phyloP scores from a whole-genome alignment of 2,329 filamentous ascomycete species.

The Fusarium marasasianum region DNA sequence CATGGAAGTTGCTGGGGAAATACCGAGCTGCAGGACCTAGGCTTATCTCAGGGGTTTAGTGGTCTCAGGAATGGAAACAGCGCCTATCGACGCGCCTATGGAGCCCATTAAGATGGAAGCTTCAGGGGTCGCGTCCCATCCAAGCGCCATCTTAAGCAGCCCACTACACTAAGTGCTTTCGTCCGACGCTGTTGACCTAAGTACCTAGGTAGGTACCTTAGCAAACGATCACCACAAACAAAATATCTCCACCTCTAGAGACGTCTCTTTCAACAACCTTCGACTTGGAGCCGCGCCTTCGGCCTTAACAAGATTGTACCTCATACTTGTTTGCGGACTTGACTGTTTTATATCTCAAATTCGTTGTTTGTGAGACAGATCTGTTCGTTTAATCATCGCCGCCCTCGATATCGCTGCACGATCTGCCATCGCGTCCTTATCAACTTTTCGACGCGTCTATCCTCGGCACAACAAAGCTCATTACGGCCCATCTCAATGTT shows the following conservation, averaged over 20 bases:
- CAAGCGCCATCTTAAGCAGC: not conserved
- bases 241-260: slow-evolving; percentile 30
- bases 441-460: slow-evolving; percentile 34
- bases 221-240: slow-evolving; percentile 3
- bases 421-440: slow-evolving; percentile 37
- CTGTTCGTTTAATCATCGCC: not conserved
- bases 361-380: not conserved
- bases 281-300: slow-evolving; percentile 4
- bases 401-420: slow-evolving; percentile 9
- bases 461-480: slow-evolving; percentile 8
- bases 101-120: slow-evolving; percentile 5
- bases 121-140: slow-evolving; percentile 25
- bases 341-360: not conserved
- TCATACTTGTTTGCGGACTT: slow-evolving; percentile 7
- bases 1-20: slow-evolving; percentile 37
- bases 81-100: slow-evolving; percentile 32
- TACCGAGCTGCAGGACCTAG: slow-evolving; percentile 27
- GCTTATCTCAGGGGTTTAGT: slow-evolving; percentile 15
- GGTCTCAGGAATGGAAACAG: slow-evolving; percentile 13
- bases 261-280: slow-evolving; percentile 20
- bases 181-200: not conserved
- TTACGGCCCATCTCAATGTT: slow-evolving; percentile 15
- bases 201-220: not conserved
- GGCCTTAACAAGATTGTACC: not conserved
- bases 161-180: not conserved